These are phyloP conservation scores for Wickerhamiella azymoides DNA, from an alignment of 805 yeast genomes.

Conservation along the genomic window DNA sequence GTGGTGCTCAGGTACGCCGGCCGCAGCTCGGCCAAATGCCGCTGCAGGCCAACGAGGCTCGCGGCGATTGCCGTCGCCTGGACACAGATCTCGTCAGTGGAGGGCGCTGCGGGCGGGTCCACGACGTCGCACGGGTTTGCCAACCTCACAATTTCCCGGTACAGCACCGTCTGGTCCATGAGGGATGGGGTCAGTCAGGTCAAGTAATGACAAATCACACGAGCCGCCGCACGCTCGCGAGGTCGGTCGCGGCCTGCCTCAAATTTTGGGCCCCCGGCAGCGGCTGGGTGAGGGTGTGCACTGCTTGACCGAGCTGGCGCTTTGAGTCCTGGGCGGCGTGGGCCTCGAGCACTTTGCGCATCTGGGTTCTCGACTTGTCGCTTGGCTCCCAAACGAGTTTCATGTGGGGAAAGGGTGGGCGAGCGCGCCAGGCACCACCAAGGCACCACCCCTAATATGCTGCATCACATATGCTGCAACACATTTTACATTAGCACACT, in stretches of 20 bases:
- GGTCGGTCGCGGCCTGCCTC: background rate
- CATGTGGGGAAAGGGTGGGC: too few species aligned
- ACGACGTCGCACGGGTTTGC: conserved; percentile 13
- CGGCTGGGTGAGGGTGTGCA: background rate
- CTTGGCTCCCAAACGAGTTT: conserved; percentile 4
- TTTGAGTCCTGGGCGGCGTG: background rate
- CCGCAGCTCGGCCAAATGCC: conserved; percentile 18
- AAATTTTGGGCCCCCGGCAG: background rate
- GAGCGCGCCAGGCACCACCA: too few species aligned
- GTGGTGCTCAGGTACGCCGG: conserved; percentile 23
- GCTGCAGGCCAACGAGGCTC: conserved; percentile 14
- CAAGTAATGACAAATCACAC: background rate
- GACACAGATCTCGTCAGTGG: conserved; percentile 19
- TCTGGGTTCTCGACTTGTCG: background rate
- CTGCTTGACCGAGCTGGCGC: background rate
- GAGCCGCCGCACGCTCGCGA: background rate
- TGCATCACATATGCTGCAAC: too few species aligned
- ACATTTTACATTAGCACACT: too few species aligned
- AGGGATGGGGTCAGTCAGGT: too few species aligned
- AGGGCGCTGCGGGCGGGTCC: background rate
- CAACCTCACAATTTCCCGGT: conserved; percentile 18
- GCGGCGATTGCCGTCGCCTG: conserved; percentile 19
- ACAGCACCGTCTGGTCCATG: conserved; percentile 19
- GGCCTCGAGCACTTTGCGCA: conserved; percentile 4
- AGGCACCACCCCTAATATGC: too few species aligned